A percentile compares a stretch with the other conserved stretches of the same genome.
Conservation (phyloP, 768 basidiomycete genomes). For the Termitomyces titanicus region DNA sequence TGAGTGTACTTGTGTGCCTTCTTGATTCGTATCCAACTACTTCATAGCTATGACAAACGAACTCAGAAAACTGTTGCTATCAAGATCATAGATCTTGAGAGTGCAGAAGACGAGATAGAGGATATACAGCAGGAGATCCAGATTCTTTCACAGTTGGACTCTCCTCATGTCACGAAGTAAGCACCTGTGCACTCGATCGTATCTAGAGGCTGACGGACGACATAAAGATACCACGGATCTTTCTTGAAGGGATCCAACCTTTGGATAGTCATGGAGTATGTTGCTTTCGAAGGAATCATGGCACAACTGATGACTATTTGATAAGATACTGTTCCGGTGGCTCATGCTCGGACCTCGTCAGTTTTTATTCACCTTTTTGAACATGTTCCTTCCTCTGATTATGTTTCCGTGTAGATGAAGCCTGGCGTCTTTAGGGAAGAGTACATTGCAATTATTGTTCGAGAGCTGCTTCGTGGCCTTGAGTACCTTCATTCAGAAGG, state of each 20-base stretch:
- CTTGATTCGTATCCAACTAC: conserved; percentile 3
- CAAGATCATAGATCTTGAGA: conserved; percentile 99
- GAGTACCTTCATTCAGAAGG: conserved; percentile 96
- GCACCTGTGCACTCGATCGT: conserved; percentile 23
- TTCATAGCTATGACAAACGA: conserved; percentile 82
- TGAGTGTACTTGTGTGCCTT: conserved; percentile 28
- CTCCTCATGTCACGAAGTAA: conserved; percentile 92
- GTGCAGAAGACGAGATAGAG: conserved; percentile 99
- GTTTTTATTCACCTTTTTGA: conserved; percentile 18
- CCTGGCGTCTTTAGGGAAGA: conserved; percentile 97
- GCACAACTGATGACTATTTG: not conserved
- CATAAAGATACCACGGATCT: conserved; percentile 84
- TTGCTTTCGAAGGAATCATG: conserved; percentile 9
- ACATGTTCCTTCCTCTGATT: conserved; percentile 13
- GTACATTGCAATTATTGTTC: conserved; percentile 95
- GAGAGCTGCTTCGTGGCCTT: conserved; percentile 87
- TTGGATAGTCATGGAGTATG: conserved; percentile 99
- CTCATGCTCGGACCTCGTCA: conserved; percentile 93
- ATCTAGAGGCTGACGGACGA: conserved; percentile 9
- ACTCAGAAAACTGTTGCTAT: conserved; percentile 98
- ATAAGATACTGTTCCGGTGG: conserved; percentile 94
- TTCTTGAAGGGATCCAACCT: conserved; percentile 93
- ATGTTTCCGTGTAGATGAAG: conserved; percentile 74
- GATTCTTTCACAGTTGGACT: conserved; percentile 95
- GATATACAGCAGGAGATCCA: conserved; percentile 99